phyloP scores from a whole-genome alignment of 1,139 yeast genomes.

The Pichia sp. region DNA sequence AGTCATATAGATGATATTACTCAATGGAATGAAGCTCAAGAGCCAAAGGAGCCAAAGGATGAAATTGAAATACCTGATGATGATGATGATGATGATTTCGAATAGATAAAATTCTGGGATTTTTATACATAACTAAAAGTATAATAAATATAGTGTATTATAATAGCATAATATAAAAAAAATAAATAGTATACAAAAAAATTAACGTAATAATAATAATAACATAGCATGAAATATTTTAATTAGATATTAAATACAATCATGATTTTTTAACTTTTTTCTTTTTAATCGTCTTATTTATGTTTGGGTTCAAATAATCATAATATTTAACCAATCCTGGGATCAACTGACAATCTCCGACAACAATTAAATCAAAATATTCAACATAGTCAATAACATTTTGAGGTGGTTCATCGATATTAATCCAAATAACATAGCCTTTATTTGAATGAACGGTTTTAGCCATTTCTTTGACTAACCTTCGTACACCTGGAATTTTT shows the following conservation, averaged over 20 bases:
- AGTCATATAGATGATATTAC: conserved; percentile 95
- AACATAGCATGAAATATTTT: not conserved
- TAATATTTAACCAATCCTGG: conserved; percentile 29
- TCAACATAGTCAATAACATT: conserved; percentile 45
- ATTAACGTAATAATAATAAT: not conserved
- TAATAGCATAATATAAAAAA: not conserved
- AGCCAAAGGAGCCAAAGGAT: conserved; percentile 92
- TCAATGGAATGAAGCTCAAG: conserved; percentile 96
- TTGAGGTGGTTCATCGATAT: conserved; percentile 47
- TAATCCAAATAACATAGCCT: conserved; percentile 54
- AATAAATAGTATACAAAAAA: not conserved
- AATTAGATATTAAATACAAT: no score
- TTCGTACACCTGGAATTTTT: conserved; percentile 80
- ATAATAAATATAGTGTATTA: not conserved
- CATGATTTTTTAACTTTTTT: not conserved
- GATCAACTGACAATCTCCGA: conserved; percentile 55
- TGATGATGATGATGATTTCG: conserved; percentile 18
- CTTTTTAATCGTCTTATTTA: not conserved
- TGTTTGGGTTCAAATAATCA: conserved; percentile 10
- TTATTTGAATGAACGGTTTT: conserved; percentile 54
- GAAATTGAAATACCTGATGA: conserved; percentile 50
- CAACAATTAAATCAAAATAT: conserved; percentile 46
- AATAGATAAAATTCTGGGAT: not conserved
- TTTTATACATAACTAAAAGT: not conserved
- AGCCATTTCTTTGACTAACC: conserved; percentile 65